phyloP scores from a whole-genome alignment of 306 rosid genomes.

The Herpetospermum pedunculosum region DNA sequence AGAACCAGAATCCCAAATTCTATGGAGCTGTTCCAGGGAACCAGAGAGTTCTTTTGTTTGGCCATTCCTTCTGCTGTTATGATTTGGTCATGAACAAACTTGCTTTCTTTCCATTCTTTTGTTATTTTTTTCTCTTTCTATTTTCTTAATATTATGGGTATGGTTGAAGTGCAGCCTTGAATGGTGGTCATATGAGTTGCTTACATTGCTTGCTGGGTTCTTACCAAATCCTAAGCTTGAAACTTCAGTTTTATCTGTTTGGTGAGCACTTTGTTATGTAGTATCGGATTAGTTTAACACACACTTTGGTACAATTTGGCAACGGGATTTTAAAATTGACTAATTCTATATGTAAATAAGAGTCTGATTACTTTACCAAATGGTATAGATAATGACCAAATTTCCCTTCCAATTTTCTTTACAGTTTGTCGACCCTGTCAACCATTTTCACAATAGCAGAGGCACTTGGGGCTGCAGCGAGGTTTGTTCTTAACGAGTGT shows the following conservation, averaged over 20 bases:
- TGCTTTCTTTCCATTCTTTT: background rate
- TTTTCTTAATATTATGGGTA: background rate
- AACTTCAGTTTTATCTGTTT: constrained; percentile 65
- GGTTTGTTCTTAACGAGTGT: constrained; percentile 23
- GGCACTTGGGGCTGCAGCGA: constrained; percentile 61
- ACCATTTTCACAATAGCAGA: constrained; percentile 47
- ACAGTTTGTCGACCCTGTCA: constrained; percentile 45
- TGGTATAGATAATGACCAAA: background rate
- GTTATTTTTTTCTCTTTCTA: background rate
- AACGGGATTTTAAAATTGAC: background rate
- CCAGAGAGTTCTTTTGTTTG: constrained; percentile 46
- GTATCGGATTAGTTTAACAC: background rate
- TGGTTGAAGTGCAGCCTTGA: background rate
- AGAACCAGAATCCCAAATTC: constrained; percentile 17
- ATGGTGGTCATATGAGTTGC: background rate
- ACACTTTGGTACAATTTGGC: background rate
- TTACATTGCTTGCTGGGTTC: constrained; percentile 36
- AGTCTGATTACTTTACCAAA: background rate
- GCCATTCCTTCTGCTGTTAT: constrained; percentile 63
- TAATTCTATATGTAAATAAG: background rate
- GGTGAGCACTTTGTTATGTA: constrained; percentile 21
- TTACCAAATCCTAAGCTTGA: constrained; percentile 71
- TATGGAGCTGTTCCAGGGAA: constrained; percentile 37
- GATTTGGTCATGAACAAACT: constrained; percentile 34
- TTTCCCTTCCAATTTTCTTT: background rate